A percentile compares a stretch with the other conserved stretches of the same genome.
These are phyloP conservation scores for Diplodia corticola DNA, from an alignment of 2,329 filamentous ascomycete genomes.

Conservation along the genomic window DNA sequence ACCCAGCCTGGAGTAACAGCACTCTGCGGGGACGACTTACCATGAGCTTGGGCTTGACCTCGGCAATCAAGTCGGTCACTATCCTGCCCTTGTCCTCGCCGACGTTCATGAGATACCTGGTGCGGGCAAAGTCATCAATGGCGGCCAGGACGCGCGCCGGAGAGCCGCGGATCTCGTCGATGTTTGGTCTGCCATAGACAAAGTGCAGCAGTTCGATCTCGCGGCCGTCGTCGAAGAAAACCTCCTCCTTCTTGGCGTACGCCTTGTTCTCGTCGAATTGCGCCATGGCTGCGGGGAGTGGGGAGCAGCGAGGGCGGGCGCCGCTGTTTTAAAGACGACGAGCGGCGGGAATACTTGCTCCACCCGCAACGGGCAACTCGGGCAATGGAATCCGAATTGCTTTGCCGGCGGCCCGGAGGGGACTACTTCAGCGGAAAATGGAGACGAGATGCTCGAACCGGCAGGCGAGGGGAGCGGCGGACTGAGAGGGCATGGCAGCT, in stretches of 20 bases:
- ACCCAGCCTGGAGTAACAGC: not conserved
- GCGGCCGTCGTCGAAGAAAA: conserved; percentile 65
- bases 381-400: conserved; percentile 18
- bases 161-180: conserved; percentile 64
- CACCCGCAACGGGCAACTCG: not conserved
- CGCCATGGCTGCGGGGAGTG: conserved; percentile 28
- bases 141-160: conserved; percentile 64
- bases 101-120: conserved; percentile 78
- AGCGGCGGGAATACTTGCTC: not conserved
- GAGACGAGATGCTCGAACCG: not conserved
- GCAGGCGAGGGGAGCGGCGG: no score
- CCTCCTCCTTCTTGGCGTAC: conserved; percentile 49
- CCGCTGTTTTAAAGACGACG: not conserved
- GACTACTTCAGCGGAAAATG: not conserved
- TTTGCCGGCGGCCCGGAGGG: not conserved
- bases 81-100: conserved; percentile 73
- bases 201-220: conserved; percentile 73
- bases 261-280: conserved; percentile 46
- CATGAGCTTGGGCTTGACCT: conserved; percentile 67
- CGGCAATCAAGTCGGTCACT: conserved; percentile 66
- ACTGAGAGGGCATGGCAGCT: not conserved
- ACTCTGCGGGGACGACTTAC: conserved; percentile 34
- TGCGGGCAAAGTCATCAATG: conserved; percentile 69
- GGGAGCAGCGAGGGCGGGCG: not conserved
- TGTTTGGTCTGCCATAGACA: conserved; percentile 61